Evolutionary conservation across 2,329 filamentous ascomycete genomes (phyloP), one percentile per base, ranked within the genome.

Genomic region (Macrophomina pseudophaseolina): DNA sequence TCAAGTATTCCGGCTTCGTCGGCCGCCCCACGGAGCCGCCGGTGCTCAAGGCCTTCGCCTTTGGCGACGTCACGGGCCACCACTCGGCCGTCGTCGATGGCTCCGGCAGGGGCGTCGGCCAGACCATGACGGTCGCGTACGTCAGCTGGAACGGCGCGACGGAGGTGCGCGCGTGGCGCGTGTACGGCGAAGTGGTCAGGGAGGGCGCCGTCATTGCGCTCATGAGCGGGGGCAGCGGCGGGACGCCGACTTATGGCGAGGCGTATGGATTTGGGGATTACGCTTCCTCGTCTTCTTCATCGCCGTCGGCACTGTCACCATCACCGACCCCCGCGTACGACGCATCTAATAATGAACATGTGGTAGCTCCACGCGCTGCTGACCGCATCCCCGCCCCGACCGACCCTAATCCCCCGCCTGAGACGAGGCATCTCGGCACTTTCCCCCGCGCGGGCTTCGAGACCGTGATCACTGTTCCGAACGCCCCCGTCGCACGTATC

Each of bases 121-220:
- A 58, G 35, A 23, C 32, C 12, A 62, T 63, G 35, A 66, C 65
- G 54, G 49, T 66, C 2, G 56, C 49, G n/a, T 88, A 84, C 72
- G 84, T 86, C 2, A 86, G 82, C 4, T 84, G 82, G 83, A 84
- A 84, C 68, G 82, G 82, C 12, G 82, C 81, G 0, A 84, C 83
- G 1, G 82, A 84, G 58, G 76, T 84, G n/a, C 68, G 68, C 23
- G 74, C 71, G 5, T 85, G 86, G 87, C 78, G 64, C 16, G 38
- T 44, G 16, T 60, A 44, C 4, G 64, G 64, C 8, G 7, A 18
- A 5, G 38, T 59, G 11, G 54, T 60, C 18, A 23, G 23, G 23
- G 53, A 58, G 6, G 42, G 58, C 32, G 44, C n/a, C n/a, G 58
- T 16, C 30, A 30, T 62, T 30, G 32, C 28, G 28, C 9, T 59